Percentiles rank a stretch among this genome's conserved stretches.
Conservation (phyloP, 2,329 filamentous ascomycete genomes). For the Simplicillium sp. region DNA sequence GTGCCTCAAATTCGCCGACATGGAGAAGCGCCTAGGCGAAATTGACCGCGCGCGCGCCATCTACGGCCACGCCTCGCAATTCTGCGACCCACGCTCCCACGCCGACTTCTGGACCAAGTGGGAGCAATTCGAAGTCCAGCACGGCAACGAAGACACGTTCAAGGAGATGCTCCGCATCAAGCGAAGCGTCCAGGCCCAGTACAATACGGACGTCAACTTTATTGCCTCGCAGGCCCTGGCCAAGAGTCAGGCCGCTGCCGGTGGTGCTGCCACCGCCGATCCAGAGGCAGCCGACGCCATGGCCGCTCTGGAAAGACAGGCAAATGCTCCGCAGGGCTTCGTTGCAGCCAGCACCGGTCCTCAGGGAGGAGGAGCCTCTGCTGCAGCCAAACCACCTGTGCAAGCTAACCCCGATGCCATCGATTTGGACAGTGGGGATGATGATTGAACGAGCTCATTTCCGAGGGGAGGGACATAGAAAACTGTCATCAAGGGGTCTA, state of each 20-base stretch:
- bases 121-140: conserved; percentile 95
- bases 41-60: conserved; percentile 93
- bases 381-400: conserved; percentile 26
- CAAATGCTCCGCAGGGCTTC: conserved; percentile 82
- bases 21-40: conserved; percentile 85
- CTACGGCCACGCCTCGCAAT: conserved; percentile 93
- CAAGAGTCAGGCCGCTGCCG: conserved; percentile 58
- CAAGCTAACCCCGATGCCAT: conserved; percentile 78
- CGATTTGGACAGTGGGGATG: conserved; percentile 65
- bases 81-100: conserved; percentile 88
- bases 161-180: conserved; percentile 99
- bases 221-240: conserved; percentile 93
- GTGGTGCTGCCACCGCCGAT: conserved; percentile 27
- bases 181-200: conserved; percentile 92
- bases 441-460: conserved; percentile 25
- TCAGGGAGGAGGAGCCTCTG: conserved; percentile 40
- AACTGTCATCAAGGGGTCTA: neutral
- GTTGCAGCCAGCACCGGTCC: conserved; percentile 75
- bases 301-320: conserved; percentile 79
- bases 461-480: neutral
- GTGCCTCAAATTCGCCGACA: conserved; percentile 98
- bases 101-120: conserved; percentile 91
- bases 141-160: conserved; percentile 98
- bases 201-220: conserved; percentile 98
- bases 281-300: conserved; percentile 66